phyloP scores from a whole-genome alignment of 2,329 filamentous ascomycete species.

The Thelonectria olida region DNA sequence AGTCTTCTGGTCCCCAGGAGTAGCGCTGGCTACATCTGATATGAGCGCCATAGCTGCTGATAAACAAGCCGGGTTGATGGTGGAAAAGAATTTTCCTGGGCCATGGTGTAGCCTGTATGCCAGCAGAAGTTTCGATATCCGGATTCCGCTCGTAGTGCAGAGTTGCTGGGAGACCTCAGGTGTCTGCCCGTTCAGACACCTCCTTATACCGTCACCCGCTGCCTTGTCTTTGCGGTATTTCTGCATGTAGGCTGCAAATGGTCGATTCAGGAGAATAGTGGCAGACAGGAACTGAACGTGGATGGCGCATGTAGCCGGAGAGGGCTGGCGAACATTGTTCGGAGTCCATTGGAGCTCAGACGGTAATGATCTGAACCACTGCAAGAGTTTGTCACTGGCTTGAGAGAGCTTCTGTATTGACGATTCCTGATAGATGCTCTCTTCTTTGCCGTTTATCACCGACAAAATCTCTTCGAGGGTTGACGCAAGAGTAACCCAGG shows the following conservation, averaged over 20 bases:
- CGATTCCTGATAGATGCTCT: background rate
- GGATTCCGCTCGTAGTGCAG: background rate
- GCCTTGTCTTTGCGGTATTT: background rate
- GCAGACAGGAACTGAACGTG: background rate
- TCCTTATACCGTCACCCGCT: background rate
- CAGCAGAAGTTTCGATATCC: background rate
- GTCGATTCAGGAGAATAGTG: background rate
- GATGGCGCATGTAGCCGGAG: background rate
- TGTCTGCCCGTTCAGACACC: background rate
- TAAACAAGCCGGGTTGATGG: background rate
- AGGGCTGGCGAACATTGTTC: background rate
- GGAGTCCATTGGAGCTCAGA: background rate
- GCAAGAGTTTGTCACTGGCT: background rate
- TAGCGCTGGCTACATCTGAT: background rate
- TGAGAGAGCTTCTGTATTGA: background rate
- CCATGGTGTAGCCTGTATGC: background rate
- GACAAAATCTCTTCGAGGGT: background rate
- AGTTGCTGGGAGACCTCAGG: background rate
- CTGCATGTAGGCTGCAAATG: background rate
- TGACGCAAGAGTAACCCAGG: background rate
- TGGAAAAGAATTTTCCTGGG: slow-evolving; percentile 1
- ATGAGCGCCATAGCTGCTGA: background rate
- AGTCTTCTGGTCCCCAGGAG: background rate
- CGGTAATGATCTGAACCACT: background rate
- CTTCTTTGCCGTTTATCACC: background rate